Percentiles rank a stretch among this genome's conserved stretches.
Conservation (phyloP, 345 rosid genomes). For the Isatis tinctoria region DNA sequence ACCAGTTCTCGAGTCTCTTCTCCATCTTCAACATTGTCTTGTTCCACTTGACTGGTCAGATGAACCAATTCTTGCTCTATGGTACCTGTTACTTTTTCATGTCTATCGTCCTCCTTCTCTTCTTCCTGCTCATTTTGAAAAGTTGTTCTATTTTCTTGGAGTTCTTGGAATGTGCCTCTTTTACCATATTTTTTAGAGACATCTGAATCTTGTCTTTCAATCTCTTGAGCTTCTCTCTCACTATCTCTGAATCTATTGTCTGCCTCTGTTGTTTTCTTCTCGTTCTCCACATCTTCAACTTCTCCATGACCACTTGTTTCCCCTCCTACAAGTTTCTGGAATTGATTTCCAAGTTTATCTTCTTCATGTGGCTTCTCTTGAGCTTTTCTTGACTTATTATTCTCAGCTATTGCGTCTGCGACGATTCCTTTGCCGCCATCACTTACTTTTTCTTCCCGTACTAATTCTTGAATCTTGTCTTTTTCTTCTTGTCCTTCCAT, state of each 20-base stretch:
- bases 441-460: background rate
- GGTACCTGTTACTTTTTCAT: background rate
- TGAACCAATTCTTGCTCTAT: background rate
- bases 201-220: background rate
- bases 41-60: background rate
- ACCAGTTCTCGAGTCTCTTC: constrained; percentile 4
- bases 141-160: background rate
- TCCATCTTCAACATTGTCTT: background rate
- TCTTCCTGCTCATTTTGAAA: background rate
- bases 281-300: background rate
- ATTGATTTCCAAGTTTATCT: background rate
- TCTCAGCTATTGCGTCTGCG: background rate
- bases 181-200: background rate
- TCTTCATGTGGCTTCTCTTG: constrained; percentile 4
- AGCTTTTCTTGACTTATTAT: background rate
- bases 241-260: background rate
- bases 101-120: background rate
- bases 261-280: background rate
- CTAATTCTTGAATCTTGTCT: background rate
- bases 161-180: background rate
- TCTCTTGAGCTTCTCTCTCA: background rate
- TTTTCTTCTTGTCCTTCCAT: background rate
- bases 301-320: constrained; percentile 2
- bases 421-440: background rate
- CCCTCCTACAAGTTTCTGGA: background rate